phyloP scores from a whole-genome alignment of 768 basidiomycete genomes.

The Boletus eberwhitei region DNA sequence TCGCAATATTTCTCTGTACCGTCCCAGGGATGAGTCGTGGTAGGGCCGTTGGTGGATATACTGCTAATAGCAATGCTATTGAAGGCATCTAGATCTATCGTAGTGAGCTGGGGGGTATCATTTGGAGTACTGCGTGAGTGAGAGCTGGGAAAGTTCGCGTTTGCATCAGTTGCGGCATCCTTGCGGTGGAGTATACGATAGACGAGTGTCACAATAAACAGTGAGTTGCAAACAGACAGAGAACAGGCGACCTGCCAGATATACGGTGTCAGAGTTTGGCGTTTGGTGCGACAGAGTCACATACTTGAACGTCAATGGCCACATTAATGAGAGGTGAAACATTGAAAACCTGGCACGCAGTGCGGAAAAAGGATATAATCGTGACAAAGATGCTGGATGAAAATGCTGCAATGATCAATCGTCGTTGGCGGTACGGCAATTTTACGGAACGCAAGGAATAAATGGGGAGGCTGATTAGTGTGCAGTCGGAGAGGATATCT shows the following conservation, averaged over 20 bases:
- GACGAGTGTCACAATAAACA: constrained; percentile 7
- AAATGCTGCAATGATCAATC: constrained; percentile 3
- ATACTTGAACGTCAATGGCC: constrained; percentile 16
- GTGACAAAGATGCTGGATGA: constrained; percentile 11
- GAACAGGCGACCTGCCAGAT: constrained; percentile 14
- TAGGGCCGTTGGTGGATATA: neutral
- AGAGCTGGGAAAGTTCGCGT: neutral
- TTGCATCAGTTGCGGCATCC: neutral
- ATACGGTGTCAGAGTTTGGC: neutral
- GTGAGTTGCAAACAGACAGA: constrained; percentile 12
- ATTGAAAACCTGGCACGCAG: constrained; percentile 5
- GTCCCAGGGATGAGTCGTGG: neutral
- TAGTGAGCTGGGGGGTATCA: constrained; percentile 9
- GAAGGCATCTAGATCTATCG: constrained; percentile 2
- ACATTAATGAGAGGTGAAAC: neutral
- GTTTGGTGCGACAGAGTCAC: neutral
- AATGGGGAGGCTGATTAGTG: constrained; percentile 11
- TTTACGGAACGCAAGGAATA: constrained; percentile 1
- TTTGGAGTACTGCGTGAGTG: neutral
- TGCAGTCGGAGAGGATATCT: constrained; percentile 19
- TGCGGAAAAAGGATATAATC: constrained; percentile 1
- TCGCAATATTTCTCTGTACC: neutral
- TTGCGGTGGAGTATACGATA: constrained; percentile 7
- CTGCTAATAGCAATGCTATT: neutral
- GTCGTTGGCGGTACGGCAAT: constrained; percentile 2